These are phyloP conservation scores for Pseudotsuga menziesii DNA, from an alignment of 75 land plant genomes.

Conservation along the genomic window DNA sequence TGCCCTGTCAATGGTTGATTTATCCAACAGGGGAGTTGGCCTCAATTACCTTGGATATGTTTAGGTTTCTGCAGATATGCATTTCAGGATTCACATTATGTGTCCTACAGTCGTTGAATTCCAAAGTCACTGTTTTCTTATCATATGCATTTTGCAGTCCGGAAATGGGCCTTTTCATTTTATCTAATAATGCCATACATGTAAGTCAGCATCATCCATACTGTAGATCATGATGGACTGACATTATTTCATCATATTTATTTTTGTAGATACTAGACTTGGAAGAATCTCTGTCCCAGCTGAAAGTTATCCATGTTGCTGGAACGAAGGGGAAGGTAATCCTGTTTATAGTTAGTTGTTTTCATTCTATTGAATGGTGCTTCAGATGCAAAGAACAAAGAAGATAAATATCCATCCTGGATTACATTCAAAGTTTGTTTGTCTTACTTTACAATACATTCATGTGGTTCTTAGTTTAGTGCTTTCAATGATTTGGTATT, in stretches of 20 bases:
- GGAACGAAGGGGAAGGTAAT: constrained; percentile 97
- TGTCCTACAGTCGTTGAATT: background rate
- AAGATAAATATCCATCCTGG: too few relatives aligned
- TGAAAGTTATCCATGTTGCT: constrained; percentile 92
- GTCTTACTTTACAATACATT: too few relatives aligned
- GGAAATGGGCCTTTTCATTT: background rate
- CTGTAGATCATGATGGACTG: background rate
- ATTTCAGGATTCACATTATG: too few relatives aligned
- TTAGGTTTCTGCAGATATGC: too few relatives aligned
- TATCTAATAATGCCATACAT: background rate
- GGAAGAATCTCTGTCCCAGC: constrained; percentile 48
- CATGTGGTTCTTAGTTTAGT: background rate
- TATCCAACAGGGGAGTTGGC: background rate
- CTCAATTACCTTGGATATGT: background rate
- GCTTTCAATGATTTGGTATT: background rate
- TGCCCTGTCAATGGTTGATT: background rate
- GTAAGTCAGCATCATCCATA: background rate
- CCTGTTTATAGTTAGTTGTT: background rate
- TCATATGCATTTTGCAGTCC: background rate
- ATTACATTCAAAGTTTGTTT: too few relatives aligned
- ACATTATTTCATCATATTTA: background rate
- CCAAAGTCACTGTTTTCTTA: background rate
- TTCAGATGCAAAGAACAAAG: too few relatives aligned
- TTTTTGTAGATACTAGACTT: constrained; percentile 61
- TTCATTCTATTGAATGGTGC: background rate